Evolutionary conservation across 2,329 filamentous ascomycete species (phyloP), one percentile per base, ranked within the genome.

Genomic region (Teratosphaeria viscida): DNA sequence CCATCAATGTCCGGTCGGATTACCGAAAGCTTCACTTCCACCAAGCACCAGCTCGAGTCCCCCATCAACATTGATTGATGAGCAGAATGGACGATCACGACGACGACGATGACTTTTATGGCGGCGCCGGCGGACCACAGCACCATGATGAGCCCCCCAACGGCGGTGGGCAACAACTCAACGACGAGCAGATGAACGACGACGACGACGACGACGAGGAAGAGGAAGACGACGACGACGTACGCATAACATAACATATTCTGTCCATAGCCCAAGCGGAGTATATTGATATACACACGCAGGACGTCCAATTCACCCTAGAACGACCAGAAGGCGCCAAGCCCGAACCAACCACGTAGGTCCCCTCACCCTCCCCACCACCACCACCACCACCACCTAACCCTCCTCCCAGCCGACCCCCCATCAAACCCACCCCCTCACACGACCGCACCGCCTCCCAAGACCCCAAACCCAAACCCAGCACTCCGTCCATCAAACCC

Each of bases 301-400:
- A 81, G 77, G 79, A 81, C 62, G 74, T 82, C 57, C 78, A 81
- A 59, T 79, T 82, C 65, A 81, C 80, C 57, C 76, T 78, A 52
- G 79, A 81, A 64, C 74, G 75, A 35, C 73, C 77, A 59, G 72
- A 75, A 47, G 72, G 71, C 37, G 63, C 68, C 16, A 66, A 67
- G 58, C 58, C 64, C 54, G 63, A 69, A 47, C 64, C 56, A 27
- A 26, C 43, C 16, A 19, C 37, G 61, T 60, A 62, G 55, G 57
- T 32, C 23, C 16, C 12, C 32, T 16, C 19, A n/a, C 5, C 16
- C 32, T 23, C 52, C 37, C 16, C 19, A 19, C 19, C 19, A 19
- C 19, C 19, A 19, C 19, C 54, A 29, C 27, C 39, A 8, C 55
- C n/a, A 29, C n/a, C 54, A 29, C 27, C 39, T 59, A 59, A 59